phyloP scores from a whole-genome alignment of 169 alveolate species.

The Plasmodium ovale region DNA sequence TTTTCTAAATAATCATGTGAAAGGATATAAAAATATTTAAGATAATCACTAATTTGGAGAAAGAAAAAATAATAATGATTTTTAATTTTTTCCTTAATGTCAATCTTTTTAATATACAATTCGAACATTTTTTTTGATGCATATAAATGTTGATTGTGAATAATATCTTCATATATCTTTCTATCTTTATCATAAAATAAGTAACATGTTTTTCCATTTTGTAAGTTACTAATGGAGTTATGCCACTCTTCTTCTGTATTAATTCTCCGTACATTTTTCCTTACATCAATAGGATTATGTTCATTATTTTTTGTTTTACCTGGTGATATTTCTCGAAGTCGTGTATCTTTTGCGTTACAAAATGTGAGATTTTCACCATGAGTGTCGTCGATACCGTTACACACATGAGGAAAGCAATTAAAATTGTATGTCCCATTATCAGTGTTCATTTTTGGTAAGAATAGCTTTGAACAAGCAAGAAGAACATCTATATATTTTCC shows the following conservation, averaged over 20 bases:
- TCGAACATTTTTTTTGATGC: slow-evolving; percentile 77
- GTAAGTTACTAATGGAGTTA: not conserved
- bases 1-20: slow-evolving; percentile 66
- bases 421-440: too few relatives aligned
- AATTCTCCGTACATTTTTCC: too few relatives aligned
- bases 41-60: slow-evolving; percentile 72
- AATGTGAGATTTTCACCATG: too few relatives aligned
- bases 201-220: slow-evolving; percentile 19
- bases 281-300: too few relatives aligned
- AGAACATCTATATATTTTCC: slow-evolving; percentile 70
- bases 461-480: slow-evolving; percentile 54
- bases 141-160: slow-evolving; percentile 73
- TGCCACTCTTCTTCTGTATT: slow-evolving; percentile 13
- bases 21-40: slow-evolving; percentile 65
- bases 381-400: too few relatives aligned
- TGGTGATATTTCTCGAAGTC: too few relatives aligned
- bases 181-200: slow-evolving; percentile 33
- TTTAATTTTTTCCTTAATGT: slow-evolving; percentile 60
- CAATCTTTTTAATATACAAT: slow-evolving; percentile 55
- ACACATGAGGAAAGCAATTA: too few relatives aligned
- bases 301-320: not conserved
- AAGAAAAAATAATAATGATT: slow-evolving; percentile 73
- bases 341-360: too few relatives aligned
- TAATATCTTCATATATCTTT: slow-evolving; percentile 56
- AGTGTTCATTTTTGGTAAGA: too few relatives aligned